These are phyloP conservation scores for Collybia sordida DNA, from an alignment of 768 basidiomycete genomes.

Conservation along the genomic window DNA sequence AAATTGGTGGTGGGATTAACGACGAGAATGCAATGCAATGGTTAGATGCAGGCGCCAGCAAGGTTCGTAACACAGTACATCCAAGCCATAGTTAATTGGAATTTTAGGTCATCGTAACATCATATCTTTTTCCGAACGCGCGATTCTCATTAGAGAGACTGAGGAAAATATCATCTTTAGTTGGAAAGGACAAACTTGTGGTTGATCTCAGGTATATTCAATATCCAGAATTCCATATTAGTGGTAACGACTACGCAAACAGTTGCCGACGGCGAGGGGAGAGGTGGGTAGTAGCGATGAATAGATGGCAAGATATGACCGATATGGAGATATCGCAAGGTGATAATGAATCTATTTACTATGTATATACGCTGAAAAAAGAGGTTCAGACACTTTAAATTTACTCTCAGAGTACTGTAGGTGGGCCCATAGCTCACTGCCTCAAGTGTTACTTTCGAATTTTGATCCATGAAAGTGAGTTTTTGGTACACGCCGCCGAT, in stretches of 20 bases:
- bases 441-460: background rate
- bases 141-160: slow-evolving; percentile 78
- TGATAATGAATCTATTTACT: slow-evolving; percentile 20
- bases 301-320: slow-evolving; percentile 97
- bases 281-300: slow-evolving; percentile 95
- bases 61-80: slow-evolving; percentile 41
- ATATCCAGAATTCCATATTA: background rate
- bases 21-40: slow-evolving; percentile 78
- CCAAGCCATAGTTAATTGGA: slow-evolving; percentile 1
- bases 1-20: slow-evolving; percentile 93
- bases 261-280: slow-evolving; percentile 81
- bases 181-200: slow-evolving; percentile 87
- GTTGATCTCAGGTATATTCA: slow-evolving; percentile 85
- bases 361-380: background rate
- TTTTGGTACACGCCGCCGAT: slow-evolving; percentile 96
- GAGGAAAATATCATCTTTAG: slow-evolving; percentile 51
- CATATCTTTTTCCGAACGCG: slow-evolving; percentile 86
- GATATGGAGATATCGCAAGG: slow-evolving; percentile 91
- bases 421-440: slow-evolving; percentile 27
- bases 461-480: slow-evolving; percentile 59
- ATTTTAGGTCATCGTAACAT: slow-evolving; percentile 92
- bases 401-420: slow-evolving; percentile 81
- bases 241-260: background rate
- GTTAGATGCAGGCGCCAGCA: slow-evolving; percentile 88
- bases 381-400: slow-evolving; percentile 66